Evolutionary conservation across 768 basidiomycete genomes (phyloP).

Genomic region (Russula earlei): DNA sequence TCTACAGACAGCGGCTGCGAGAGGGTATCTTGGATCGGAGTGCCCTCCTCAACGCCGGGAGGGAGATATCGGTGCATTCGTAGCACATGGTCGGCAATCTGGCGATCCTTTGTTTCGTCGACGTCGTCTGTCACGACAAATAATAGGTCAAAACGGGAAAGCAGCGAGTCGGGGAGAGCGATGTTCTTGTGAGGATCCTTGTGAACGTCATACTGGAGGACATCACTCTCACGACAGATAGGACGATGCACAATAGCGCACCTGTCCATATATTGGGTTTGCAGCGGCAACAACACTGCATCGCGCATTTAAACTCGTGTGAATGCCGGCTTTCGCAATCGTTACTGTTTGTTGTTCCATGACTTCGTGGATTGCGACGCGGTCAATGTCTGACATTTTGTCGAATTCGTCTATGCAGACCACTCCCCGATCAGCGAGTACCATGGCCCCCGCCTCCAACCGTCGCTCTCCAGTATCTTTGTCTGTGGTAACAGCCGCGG

Average conservation of each 20-base stretch:
- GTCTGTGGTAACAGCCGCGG: constrained; percentile 96
- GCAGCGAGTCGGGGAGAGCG: constrained; percentile 91
- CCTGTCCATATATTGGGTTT: constrained; percentile 97
- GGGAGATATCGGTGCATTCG: constrained; percentile 95
- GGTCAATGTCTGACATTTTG: constrained; percentile 99
- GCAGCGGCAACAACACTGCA: constrained; percentile 98
- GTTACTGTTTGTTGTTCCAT: constrained; percentile 99
- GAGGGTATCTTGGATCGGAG: constrained; percentile 81
- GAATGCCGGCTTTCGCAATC: constrained; percentile 98
- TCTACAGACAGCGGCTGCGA: constrained; percentile 85
- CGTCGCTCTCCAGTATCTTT: constrained; percentile 95
- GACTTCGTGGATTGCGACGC: constrained; percentile 99
- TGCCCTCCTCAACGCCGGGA: constrained; percentile 93
- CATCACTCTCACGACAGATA: neutral
- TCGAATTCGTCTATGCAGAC: constrained; percentile 99
- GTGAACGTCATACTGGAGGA: constrained; percentile 89
- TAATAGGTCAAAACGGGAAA: constrained; percentile 96
- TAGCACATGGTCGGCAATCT: constrained; percentile 95
- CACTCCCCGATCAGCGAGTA: constrained; percentile 95
- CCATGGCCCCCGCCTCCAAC: constrained; percentile 98
- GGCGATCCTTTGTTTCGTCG: constrained; percentile 86
- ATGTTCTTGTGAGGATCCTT: constrained; percentile 99
- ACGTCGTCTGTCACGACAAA: constrained; percentile 99
- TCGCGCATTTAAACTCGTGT: constrained; percentile 94
- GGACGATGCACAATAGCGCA: constrained; percentile 1